Evolutionary conservation across 2,329 filamentous ascomycete species (phyloP), one percentile per base, ranked within the genome.

Genomic region (Pyrenochaeta sp.): DNA sequence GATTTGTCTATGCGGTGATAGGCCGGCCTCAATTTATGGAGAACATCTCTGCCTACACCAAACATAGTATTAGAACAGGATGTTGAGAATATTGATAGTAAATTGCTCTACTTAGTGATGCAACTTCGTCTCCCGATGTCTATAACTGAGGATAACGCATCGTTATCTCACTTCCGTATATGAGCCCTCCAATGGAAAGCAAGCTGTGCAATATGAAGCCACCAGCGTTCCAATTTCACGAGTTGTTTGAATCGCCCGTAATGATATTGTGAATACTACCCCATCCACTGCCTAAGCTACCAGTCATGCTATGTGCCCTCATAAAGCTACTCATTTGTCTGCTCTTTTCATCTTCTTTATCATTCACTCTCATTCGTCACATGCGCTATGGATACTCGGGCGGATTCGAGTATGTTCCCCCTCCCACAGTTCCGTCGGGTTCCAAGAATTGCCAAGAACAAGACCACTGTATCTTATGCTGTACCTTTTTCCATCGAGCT

Each of bases 401-500:
- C 14, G 40, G 12, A n/a, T 7, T 23, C 40, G 27, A 17, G 21
- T 27, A 7, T 18, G 39, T 15, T 53, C 32, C 0, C 10, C 30
- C n/a, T 49, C 31, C 3, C 43, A 20, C 1, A 27, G 21, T 15
- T 11, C 43, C 9, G 51, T 49, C 14, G 48, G 36, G 17, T 49
- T 36, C 63, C 63, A 65, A 7, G 29, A 7, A 3, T 60, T 54
- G 7, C 48, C 48, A 7, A 49, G 29, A 1, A 45, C 61, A 9
- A 64, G 48, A 15, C 60, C 54, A 27, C 57, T 18, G 23, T 58
- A 57, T 21, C 42, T 37, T 27, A 67, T 37, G 2, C 67, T 63
- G 31, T 70, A 69, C 6, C 64, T 29, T 6, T 43, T 48, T 0
- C 64, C 67, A 30, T 53, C 49, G 1, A 32, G 1, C 30, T 70